Evolutionary conservation across 352 stramenopile genomes (phyloP).

Genomic region (Ochromonadaceae sp.): DNA sequence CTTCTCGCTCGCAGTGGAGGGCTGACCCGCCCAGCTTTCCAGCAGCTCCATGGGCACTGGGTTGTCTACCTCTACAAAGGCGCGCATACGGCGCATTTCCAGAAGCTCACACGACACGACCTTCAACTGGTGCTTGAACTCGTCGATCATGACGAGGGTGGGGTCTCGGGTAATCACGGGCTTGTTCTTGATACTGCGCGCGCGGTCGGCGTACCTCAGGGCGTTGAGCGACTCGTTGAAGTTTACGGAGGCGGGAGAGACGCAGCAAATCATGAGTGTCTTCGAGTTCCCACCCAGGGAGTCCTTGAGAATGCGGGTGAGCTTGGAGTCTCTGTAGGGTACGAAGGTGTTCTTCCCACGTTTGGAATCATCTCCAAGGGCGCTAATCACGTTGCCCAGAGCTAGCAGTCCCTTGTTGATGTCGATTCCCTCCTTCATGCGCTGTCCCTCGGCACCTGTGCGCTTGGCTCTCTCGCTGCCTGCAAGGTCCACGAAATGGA

Average conservation of each 20-base stretch:
- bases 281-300: slow-evolving; percentile 24
- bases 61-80: background rate
- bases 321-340: slow-evolving; percentile 24
- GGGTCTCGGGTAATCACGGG: slow-evolving; percentile 78
- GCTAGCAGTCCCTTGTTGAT: slow-evolving; percentile 29
- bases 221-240: slow-evolving; percentile 24
- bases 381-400: slow-evolving; percentile 28
- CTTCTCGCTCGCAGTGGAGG: no score
- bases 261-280: slow-evolving; percentile 24
- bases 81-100: background rate
- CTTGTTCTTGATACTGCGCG: slow-evolving; percentile 83
- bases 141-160: slow-evolving; percentile 67
- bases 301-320: slow-evolving; percentile 24
- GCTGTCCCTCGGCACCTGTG: background rate
- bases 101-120: background rate
- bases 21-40: no score
- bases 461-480: background rate
- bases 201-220: slow-evolving; percentile 23
- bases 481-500: slow-evolving; percentile 75
- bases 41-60: background rate
- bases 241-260: slow-evolving; percentile 7
- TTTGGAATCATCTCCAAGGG: slow-evolving; percentile 1
- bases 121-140: slow-evolving; percentile 1
- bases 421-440: slow-evolving; percentile 19
- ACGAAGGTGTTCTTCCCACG: background rate